Evolutionary conservation across 805 yeast genomes (phyloP).

Genomic region (Yamadazyma phyllophila): DNA sequence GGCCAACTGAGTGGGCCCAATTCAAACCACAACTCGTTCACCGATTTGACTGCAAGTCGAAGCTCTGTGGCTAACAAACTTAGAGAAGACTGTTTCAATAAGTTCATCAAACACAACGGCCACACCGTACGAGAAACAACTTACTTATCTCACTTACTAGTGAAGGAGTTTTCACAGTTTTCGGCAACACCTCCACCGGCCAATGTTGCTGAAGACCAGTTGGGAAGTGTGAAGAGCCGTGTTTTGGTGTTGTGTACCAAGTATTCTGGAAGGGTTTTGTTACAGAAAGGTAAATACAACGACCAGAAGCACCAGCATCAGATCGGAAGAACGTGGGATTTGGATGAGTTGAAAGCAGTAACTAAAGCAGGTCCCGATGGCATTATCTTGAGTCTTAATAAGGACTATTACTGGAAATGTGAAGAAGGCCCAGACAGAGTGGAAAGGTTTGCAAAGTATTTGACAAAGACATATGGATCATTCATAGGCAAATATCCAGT

Average conservation of each 20-base stretch:
- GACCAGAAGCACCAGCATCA: conserved; percentile 66
- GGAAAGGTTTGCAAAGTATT: conserved; percentile 32
- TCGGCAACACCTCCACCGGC: conserved; percentile 71
- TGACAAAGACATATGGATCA: conserved; percentile 30
- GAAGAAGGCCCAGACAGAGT: conserved; percentile 38
- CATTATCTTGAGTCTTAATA: conserved; percentile 59
- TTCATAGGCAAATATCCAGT: conserved; percentile 39
- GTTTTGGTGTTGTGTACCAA: conserved; percentile 61
- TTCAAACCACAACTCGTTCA: conserved; percentile 3
- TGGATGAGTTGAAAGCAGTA: conserved; percentile 63
- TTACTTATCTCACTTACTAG: conserved; percentile 73
- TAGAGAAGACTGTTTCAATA: conserved; percentile 38
- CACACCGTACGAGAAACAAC: conserved; percentile 28
- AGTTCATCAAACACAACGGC: conserved; percentile 24
- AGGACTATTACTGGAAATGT: conserved; percentile 74
- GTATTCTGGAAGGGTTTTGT: conserved; percentile 61
- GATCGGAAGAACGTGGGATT: conserved; percentile 90
- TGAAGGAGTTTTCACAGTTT: conserved; percentile 70
- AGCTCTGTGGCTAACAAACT: conserved; percentile 28
- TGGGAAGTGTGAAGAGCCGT: conserved; percentile 52
- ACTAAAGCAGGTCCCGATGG: conserved; percentile 57
- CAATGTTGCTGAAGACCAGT: conserved; percentile 37
- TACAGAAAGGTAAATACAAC: conserved; percentile 86
- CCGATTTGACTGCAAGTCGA: not conserved
- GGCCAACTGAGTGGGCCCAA: not conserved